These are phyloP conservation scores for Aleurites moluccanus DNA, from an alignment of 441 rosid genomes.

Conservation along the genomic window DNA sequence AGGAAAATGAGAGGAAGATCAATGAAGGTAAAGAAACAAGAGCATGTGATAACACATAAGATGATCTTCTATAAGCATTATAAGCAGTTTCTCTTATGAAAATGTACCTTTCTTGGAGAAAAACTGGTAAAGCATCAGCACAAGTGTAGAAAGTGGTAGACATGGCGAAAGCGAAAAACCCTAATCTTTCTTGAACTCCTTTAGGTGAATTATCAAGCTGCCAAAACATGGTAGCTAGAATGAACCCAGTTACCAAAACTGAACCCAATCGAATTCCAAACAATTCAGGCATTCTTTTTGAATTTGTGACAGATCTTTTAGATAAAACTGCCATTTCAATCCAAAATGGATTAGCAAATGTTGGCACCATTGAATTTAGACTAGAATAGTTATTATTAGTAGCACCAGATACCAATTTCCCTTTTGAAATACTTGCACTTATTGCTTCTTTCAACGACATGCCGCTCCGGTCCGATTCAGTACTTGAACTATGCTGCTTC, in stretches of 20 bases:
- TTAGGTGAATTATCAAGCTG: conserved; percentile 67
- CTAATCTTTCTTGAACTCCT: conserved; percentile 72
- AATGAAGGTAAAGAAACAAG: conserved; percentile 48
- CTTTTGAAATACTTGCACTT: conserved; percentile 74
- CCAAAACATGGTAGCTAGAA: conserved; percentile 77
- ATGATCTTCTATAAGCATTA: conserved; percentile 73
- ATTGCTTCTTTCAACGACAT: conserved; percentile 83
- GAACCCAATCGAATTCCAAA: conserved; percentile 65
- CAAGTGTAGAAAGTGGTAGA: conserved; percentile 87
- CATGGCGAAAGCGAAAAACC: conserved; percentile 85
- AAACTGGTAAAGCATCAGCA: conserved; percentile 77
- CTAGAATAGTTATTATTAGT: conserved; percentile 22
- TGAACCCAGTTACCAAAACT: conserved; percentile 69
- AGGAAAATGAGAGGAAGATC: conserved; percentile 53
- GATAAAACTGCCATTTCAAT: conserved; percentile 61
- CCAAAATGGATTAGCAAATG: conserved; percentile 74
- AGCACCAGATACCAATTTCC: conserved; percentile 77
- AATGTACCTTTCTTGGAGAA: conserved; percentile 77
- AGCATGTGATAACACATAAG: conserved; percentile 72
- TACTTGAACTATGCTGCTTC: conserved; percentile 36
- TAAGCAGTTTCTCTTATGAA: conserved; percentile 87
- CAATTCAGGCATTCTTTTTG: conserved; percentile 61
- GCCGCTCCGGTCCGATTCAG: conserved; percentile 33
- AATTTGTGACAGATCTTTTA: conserved; percentile 53
- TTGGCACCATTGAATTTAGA: conserved; percentile 53